Evolutionary conservation across 2,329 filamentous ascomycete species (phyloP).

Genomic region (Thielaviopsis punctulata): DNA sequence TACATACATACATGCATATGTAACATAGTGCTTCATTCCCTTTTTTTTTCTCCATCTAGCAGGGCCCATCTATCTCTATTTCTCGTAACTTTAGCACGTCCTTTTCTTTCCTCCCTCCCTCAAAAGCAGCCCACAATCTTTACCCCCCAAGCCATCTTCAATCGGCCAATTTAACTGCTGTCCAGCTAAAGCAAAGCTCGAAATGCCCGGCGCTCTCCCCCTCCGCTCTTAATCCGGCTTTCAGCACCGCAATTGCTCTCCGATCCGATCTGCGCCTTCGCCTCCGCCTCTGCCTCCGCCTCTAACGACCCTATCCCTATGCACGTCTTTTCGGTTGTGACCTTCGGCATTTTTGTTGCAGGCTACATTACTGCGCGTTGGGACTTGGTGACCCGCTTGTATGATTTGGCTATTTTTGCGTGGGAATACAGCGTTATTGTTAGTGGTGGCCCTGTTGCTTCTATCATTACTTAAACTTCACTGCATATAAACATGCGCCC

Average conservation of each 20-base stretch:
- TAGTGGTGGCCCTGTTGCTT: conserved; percentile 21
- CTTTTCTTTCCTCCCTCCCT: not conserved
- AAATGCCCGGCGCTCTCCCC: conserved; percentile 2
- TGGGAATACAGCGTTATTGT: conserved; percentile 98
- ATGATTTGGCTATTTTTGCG: conserved; percentile 92
- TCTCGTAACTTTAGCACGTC: not conserved
- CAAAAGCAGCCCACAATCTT: not conserved
- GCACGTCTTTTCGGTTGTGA: conserved; percentile 95
- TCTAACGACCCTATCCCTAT: conserved; percentile 42
- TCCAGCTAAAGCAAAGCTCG: not conserved
- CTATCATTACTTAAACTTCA: not conserved
- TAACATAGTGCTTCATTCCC: not conserved
- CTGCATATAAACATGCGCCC: no score
- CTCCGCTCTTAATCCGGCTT: conserved; percentile 4
- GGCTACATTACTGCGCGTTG: conserved; percentile 98
- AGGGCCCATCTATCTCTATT: not conserved
- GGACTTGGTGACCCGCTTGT: conserved; percentile 91
- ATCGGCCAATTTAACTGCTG: not conserved
- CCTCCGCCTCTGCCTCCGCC: not conserved
- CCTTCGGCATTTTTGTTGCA: conserved; percentile 95
- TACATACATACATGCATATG: no score
- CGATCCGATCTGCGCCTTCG: no score
- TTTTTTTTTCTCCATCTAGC: not conserved
- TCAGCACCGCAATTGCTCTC: not conserved
- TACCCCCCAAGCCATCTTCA: not conserved